Evolutionary conservation across 129 eudicot genomes (phyloP), one percentile per base, ranked within the genome.

Genomic region (Flaveria sonorensis): DNA sequence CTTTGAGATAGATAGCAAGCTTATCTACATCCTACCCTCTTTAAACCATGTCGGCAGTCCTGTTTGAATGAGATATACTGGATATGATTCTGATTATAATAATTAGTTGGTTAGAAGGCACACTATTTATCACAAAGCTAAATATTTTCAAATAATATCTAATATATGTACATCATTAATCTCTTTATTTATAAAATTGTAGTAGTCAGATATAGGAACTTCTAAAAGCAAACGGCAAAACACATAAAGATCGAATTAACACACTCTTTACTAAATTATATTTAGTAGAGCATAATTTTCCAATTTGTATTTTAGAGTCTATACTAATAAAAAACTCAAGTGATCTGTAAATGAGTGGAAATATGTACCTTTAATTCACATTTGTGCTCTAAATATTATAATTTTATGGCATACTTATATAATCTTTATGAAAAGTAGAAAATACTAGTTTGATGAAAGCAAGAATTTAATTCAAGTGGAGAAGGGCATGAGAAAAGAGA

Each of bases 401-500:
- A 70, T 12, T 47, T 23, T 5, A 20, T 73, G 9, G 56, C 13
- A 8, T 21, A 14, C 10, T 18, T 19, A 45, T 69, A 42, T 16
- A 10, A 46, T 28, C 15, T 47, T 9, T 48, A 79, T 23, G 21
- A 72, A 79, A 79, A 71, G 83, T 79, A 50, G 65, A 63, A 55
- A 50, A 78, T 69, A 21, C 47, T 48, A 71, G 14, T 46, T 72
- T 61, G 73, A 79, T 40, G 39, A 80, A 65, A 63, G 62, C 62
- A 60, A 32, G 45, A 70, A 11, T 75, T 70, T 60, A 19, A 11
- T 36, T 73, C 48, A 72, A 52, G 76, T 28, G 51, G 45, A 28
- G 69, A 77, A 36, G 74, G 23, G 60, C 81, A 77, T 68, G 59
- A 77, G 12, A 42, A 80, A 67, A 86, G 81, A 79, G 40, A 79